Evolutionary conservation across 352 stramenopile species (phyloP), one percentile per base, ranked within the genome.

Genomic region (Pythium vanterpoolii): DNA sequence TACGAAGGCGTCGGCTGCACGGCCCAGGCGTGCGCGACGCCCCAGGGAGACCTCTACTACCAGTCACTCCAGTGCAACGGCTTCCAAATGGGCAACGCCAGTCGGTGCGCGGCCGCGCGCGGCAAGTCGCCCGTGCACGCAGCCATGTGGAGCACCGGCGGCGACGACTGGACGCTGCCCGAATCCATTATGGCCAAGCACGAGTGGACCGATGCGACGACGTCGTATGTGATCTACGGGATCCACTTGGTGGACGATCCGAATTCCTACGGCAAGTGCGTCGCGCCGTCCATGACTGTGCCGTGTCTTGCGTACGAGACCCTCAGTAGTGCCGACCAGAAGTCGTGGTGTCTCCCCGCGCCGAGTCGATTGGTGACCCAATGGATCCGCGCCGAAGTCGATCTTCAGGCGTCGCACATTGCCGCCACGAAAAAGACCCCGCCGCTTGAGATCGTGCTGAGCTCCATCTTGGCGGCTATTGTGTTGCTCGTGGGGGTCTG

Each of bases 61-160:
- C 60, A 73, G 50, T 67, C 55, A 23, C 38, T 62, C 2, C 28
- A 55, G 13, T 73, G 66, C 40, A 66, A 60, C 39, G 60, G 51
- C 43, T 56, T 55, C 36, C 55, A 63, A 30, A 64, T 69, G 21
- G 50, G 56, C 50, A 69, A 66, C 38, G 60, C 46, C 8, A 68
- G 53, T 30, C 38, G 45, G 8, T 73, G 66, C 31, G 60, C 56
- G 5, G 45, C 60, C 3, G 27, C 39, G 3, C 23, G n/a, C 5
- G 44, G 45, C 42, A 62, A 64, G 40, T 64, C 66, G 28, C 68
- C 71, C 1, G 57, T 83, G 1, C 62, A 82, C 60, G 58, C 71
- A 33, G 34, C 67, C 3, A 80, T 85, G 76, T 85, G 76, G 73
- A 69, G 65, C 19, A 64, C 72, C 43, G 73, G 76, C 8, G 76